phyloP scores from a whole-genome alignment of 176 grass and related monocot genomes.

The Lolium rigidum region DNA sequence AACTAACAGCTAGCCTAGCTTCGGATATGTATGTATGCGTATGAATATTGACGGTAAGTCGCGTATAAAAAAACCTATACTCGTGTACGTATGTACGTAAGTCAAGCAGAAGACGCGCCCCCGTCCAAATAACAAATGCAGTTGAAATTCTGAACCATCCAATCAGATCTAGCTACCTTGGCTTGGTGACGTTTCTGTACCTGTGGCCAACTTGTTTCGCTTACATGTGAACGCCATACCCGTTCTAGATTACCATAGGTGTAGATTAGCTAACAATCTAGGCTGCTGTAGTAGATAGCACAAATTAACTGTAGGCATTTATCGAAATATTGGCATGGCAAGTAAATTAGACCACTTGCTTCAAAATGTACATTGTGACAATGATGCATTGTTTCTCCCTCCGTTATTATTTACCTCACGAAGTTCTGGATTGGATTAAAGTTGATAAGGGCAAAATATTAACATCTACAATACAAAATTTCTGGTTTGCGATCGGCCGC shows the following conservation, averaged over 20 bases:
- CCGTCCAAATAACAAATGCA: background rate
- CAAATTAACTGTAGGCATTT: background rate
- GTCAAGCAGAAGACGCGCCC: slow-evolving; percentile 9
- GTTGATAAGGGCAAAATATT: no score
- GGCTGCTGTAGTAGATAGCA: background rate
- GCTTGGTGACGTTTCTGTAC: background rate
- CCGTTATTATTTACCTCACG: no score
- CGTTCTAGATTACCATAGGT: background rate
- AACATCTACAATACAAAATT: no score
- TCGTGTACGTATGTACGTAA: background rate
- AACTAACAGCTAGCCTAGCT: background rate
- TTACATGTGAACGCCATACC: background rate
- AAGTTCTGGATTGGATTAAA: no score
- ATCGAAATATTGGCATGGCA: background rate
- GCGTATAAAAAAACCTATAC: background rate
- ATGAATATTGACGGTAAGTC: background rate
- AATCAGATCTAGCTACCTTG: background rate
- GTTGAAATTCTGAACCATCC: background rate
- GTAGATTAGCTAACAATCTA: background rate
- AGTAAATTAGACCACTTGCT: background rate
- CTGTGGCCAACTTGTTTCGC: background rate
- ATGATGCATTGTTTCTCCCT: no score
- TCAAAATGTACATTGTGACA: background rate
- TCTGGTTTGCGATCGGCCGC: no score
- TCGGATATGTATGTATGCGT: background rate